Base-by-base conservation (phyloP, 1,284 basidiomycete species). In the Naganishia sp. region DNA sequence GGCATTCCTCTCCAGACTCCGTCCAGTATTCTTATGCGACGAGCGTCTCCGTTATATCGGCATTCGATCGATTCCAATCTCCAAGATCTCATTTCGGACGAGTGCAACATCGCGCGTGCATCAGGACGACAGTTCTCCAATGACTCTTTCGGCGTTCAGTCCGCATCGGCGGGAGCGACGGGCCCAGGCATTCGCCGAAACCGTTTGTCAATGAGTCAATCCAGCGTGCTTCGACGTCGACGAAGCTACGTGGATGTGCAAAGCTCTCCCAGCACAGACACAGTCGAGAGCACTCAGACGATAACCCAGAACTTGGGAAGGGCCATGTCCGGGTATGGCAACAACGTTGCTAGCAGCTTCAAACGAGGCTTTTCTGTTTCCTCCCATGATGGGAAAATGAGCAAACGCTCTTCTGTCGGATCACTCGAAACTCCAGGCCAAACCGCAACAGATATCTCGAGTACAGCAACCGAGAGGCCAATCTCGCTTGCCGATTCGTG, bases 21-120 rank as follows among this genome's bases (percentile, higher is more conserved):
- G 13, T 83, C 86, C 31, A 86, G 85, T 3, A 83, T 90, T 55
- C 81, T 88, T 45, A 85, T 90, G 63, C 84, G 86, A 39, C 86
- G 90, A 10, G 86, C 87, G 10, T 88, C 90, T 7, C 80, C 84
- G 16, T 82, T 85, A 42, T 86, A 87, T 39, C 86, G 91, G 23
- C 82, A 85, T 33, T 70, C 75, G 7, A 78, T 82, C 60, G 81
- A 82, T 69, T 72, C 77, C 6, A 74, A 76, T 0, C 71, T 82
- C 5, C 67, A 71, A 7, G 81, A 82, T 65, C 72, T 82, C 50
- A 75, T 81, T 60, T 80, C 78, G 7, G 80, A 81, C 36, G 71
- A 73, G 18, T 77, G 77, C 52, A 73, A 77, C 16, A 74, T 78
- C 0, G 78, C 79, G 0, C 69, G 80, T 16, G 75, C 73, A 65